Base-by-base conservation (phyloP, 345 rosid genomes). In the Pistacia vera region DNA sequence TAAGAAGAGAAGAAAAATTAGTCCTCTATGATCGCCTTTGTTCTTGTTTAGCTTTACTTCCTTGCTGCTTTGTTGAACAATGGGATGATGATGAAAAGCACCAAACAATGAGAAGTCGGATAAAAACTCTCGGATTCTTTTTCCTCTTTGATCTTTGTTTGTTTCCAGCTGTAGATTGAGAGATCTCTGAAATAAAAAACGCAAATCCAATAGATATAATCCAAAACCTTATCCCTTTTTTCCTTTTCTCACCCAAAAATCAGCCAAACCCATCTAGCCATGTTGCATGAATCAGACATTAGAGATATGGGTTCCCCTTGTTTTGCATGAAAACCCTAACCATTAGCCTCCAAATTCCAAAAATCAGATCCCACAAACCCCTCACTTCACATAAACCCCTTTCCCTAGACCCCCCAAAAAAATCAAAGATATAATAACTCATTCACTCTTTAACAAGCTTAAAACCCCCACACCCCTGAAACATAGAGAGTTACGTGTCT, bases 271-370 rank as follows among this genome's bases (percentile, higher is more conserved):
- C 41, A 49, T 44, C 56, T 13, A 63, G 61, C 56, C 78, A 46
- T 69, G 63, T 41, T 69, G 83, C 77, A 66, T 59, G 83, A 79
- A 84, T 71, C 78, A 48, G 70, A 74, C 83, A 85, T 56, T 57
- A 25, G 44, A 78, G 75, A 72, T 22, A 78, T 69, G 87, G 87
- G 87, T 77, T 75, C 56, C 38, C 56, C 79, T 83, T 74, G 81
- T 83, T 80, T 77, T 79, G 86, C 83, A 77, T 79, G 85, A 63
- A 74, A 86, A 70, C 81, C 82, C 83, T 78, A 82, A 63, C 70
- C 74, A 36, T 63, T 28, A 66, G 12, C 71, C 75, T 79, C 81
- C 77, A 70, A 75, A 44, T 41, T 63, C 48, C 14, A 22, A 82
- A 18, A 5, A 67, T 56, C 75, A 81, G 86, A 87, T 79, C 82